phyloP scores from a whole-genome alignment of 805 yeast genomes.

The Nakazawaea sp. region DNA sequence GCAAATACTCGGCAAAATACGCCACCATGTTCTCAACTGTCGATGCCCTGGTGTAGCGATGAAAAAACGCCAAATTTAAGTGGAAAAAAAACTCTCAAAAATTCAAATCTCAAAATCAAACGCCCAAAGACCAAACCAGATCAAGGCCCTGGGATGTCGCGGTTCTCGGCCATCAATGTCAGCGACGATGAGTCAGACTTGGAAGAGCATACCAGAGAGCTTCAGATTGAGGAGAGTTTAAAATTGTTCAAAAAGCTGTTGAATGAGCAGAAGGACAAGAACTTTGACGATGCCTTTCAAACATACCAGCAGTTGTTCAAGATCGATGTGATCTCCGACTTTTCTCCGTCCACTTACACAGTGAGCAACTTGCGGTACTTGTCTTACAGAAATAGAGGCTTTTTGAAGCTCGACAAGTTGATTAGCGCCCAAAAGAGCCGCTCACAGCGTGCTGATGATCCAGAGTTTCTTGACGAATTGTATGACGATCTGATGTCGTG shows the following conservation, averaged over 20 bases:
- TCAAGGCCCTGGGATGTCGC: conserved; percentile 30
- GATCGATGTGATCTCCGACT: conserved; percentile 54
- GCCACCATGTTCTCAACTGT: neutral
- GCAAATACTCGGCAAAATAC: conserved; percentile 18
- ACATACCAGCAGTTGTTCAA: conserved; percentile 58
- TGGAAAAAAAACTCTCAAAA: neutral
- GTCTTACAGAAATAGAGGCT: conserved; percentile 76
- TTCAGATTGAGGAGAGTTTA: conserved; percentile 84
- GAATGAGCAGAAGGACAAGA: conserved; percentile 42
- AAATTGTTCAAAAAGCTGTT: conserved; percentile 69
- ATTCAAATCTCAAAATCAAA: neutral
- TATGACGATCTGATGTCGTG: conserved; percentile 19
- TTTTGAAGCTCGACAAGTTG: conserved; percentile 46
- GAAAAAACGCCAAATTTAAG: neutral
- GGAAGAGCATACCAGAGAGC: conserved; percentile 86
- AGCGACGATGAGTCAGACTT: conserved; percentile 73
- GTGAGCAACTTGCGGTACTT: conserved; percentile 70
- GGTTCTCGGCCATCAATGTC: conserved; percentile 75
- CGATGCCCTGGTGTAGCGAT: too few species aligned
- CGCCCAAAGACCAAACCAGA: neutral
- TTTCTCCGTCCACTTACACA: conserved; percentile 51
- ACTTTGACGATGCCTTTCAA: conserved; percentile 41
- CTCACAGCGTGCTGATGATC: conserved; percentile 12
- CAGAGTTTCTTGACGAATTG: conserved; percentile 14
- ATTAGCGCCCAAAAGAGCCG: conserved; percentile 14